phyloP scores from a whole-genome alignment of 2,329 filamentous ascomycete species.

The Huntiella omanensis region DNA sequence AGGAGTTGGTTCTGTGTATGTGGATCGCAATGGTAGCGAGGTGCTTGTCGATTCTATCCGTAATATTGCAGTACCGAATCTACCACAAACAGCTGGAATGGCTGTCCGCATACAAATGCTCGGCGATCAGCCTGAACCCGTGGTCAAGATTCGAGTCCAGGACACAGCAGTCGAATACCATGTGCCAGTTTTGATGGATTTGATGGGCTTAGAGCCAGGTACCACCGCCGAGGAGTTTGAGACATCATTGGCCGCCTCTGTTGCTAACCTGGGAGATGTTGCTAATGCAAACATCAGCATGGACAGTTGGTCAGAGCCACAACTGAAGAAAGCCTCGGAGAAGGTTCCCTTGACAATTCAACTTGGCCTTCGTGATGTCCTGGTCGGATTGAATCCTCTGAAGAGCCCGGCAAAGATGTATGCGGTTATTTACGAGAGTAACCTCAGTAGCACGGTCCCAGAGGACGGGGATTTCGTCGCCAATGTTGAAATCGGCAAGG shows the following conservation, averaged over 20 bases:
- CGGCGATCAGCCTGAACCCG: slow-evolving; percentile 83
- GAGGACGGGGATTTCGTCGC: slow-evolving; percentile 45
- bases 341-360: slow-evolving; percentile 47
- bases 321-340: slow-evolving; percentile 10
- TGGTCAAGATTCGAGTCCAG: slow-evolving; percentile 71
- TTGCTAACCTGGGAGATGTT: slow-evolving; percentile 55
- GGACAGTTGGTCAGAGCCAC: slow-evolving; percentile 17
- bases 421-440: slow-evolving; percentile 61
- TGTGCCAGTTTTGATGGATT: slow-evolving; percentile 62
- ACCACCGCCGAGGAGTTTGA: slow-evolving; percentile 56
- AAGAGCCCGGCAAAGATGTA: slow-evolving; percentile 57
- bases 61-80: slow-evolving; percentile 13
- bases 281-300: slow-evolving; percentile 26
- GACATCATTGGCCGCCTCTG: slow-evolving; percentile 55
- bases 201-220: slow-evolving; percentile 51
- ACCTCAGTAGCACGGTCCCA: slow-evolving; percentile 47
- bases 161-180: slow-evolving; percentile 78
- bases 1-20: slow-evolving; percentile 43
- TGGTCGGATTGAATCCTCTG: slow-evolving; percentile 69
- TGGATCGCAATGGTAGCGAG: slow-evolving; percentile 48
- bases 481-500: slow-evolving; percentile 54
- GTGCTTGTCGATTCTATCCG: slow-evolving; percentile 44
- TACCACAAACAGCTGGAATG: slow-evolving; percentile 18
- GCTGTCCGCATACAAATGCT: slow-evolving; percentile 81
- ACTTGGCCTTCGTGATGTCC: slow-evolving; percentile 61